Base-by-base conservation (phyloP, 306 rosid species). In the Trifolium pratense region DNA sequence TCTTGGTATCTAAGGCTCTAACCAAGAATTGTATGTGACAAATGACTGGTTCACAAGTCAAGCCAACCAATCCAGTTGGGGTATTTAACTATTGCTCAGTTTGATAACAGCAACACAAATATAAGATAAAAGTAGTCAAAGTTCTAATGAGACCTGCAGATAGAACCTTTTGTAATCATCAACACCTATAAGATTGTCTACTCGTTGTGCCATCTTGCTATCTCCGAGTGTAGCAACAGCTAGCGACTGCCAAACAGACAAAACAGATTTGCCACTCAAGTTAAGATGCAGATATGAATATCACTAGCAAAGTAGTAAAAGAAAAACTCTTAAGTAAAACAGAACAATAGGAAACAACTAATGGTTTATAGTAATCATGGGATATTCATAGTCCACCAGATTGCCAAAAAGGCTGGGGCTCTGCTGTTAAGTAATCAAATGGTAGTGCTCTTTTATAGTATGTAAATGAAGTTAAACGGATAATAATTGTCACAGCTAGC, bases 171-270 rank as follows among this genome's bases (percentile, higher is more conserved):
- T 94, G 84, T 78, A 72, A 58, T 91, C 98, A 65, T 85, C 98
- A 29, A 78, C 90, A 70, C 71, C 96, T n/a, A 85, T 87, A 70
- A 94, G 95, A 86, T 84, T 88, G 82, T 94, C 96, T 72, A 94
- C 23, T 83, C 92, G 88, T 80, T 94, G 98, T 15, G 98, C 98
- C 98, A 94, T 94, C 76, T 87, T 94, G 80, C 65, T 91, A 84
- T 94, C 97, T 70, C 98, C 98, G 23, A 94, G 90, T 2, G 98
- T 94, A 83, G 81, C 90, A 78, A 94, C 97, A 49, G 98, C 98
- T 39, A 94, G 75, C 13, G 98, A 77, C 98, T 94, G 85, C 66
- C 83, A 78, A 78, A 82, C 64, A 82, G 29, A 77, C 49, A 68
- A 73, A 51, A 60, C 66, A 26, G 12, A 69, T 81, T 66, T 7